These are phyloP conservation scores for Pinus albicaulis DNA, from an alignment of 75 land plant genomes.

Conservation along the genomic window DNA sequence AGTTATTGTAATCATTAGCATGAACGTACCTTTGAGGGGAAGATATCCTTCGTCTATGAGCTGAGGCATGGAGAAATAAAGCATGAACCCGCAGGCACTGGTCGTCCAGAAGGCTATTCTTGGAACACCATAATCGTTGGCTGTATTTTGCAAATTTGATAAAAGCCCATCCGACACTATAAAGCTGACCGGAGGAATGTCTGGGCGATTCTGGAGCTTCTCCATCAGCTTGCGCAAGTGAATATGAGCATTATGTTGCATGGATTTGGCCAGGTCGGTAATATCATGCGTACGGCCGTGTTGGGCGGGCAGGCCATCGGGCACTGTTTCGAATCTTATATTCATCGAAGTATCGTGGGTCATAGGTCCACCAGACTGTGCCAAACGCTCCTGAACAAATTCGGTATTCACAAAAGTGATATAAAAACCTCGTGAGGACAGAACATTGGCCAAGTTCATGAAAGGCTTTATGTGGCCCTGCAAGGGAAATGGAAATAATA, in stretches of 20 bases:
- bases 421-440: constrained; percentile 21
- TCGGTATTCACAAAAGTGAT: constrained; percentile 47
- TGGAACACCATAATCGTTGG: constrained; percentile 32
- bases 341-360: not conserved
- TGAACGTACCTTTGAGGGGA: constrained; percentile 45
- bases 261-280: constrained; percentile 18
- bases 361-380: not conserved
- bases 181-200: constrained; percentile 33
- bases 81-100: constrained; percentile 44
- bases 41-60: constrained; percentile 20
- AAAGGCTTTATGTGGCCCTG: constrained; percentile 48
- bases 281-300: constrained; percentile 18
- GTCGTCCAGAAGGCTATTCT: constrained; percentile 38
- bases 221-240: constrained; percentile 17
- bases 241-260: not conserved
- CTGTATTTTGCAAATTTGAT: constrained; percentile 35
- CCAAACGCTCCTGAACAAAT: constrained; percentile 24
- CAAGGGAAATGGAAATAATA: constrained; percentile 35
- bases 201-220: not conserved
- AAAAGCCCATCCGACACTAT: constrained; percentile 35
- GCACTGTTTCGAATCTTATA: constrained; percentile 16
- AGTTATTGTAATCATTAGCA: no score
- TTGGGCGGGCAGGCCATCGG: constrained; percentile 23
- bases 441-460: constrained; percentile 33
- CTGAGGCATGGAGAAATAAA: not conserved